A percentile compares a stretch with the other conserved stretches of the same genome.
phyloP scores from a whole-genome alignment of 1,284 basidiomycete species.

The Pascua guehoae region DNA sequence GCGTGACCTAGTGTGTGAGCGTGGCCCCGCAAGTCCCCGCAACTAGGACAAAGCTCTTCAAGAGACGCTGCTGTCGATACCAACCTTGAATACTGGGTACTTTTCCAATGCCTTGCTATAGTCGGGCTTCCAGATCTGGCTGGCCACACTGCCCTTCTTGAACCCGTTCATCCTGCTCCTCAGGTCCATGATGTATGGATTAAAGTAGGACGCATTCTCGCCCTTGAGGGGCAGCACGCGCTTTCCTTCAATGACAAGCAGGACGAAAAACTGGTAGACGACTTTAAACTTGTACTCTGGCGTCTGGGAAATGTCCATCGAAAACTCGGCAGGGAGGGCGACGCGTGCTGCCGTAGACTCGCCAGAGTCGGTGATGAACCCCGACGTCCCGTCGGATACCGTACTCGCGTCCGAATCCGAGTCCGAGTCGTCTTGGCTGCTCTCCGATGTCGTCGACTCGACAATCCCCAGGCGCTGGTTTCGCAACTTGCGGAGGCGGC shows the following conservation, averaged over 20 bases:
- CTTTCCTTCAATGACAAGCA: conserved; percentile 60
- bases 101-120: conserved; percentile 64
- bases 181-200: conserved; percentile 7
- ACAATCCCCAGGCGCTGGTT: conserved; percentile 17
- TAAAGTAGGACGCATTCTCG: conserved; percentile 27
- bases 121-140: conserved; percentile 62
- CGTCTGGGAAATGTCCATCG: conserved; percentile 70
- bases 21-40: not conserved
- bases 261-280: conserved; percentile 77
- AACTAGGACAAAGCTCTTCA: too few species aligned
- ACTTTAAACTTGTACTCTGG: conserved; percentile 53
- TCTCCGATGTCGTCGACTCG: conserved; percentile 7
- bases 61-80: not conserved
- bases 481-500: conserved; percentile 35
- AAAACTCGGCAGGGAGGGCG: conserved; percentile 61
- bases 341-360: conserved; percentile 49
- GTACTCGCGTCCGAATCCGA: conserved; percentile 33
- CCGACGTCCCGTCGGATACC: conserved; percentile 16
- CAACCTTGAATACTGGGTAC: conserved; percentile 56
- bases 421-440: conserved; percentile 41
- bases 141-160: conserved; percentile 25
- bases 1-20: not conserved
- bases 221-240: conserved; percentile 25
- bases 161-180: not conserved
- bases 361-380: conserved; percentile 72